Base-by-base conservation (phyloP, 768 basidiomycete species). In the Podaxis rugospora region DNA sequence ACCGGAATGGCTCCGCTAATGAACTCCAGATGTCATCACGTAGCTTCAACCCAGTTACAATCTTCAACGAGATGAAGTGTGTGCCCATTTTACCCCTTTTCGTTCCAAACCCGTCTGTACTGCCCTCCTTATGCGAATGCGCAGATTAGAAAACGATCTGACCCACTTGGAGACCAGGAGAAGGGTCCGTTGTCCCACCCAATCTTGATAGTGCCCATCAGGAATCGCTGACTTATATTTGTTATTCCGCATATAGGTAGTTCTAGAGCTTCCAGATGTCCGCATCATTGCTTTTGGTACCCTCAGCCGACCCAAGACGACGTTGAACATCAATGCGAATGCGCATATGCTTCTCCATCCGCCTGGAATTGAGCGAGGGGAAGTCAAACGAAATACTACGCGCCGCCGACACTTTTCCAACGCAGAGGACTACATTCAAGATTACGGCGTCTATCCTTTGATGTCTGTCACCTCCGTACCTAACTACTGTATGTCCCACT, bases 1-100 rank as follows among this genome's bases (percentile, higher is more conserved):
- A 90, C 66, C 86, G 89, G 53, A 90, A 86, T 66, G 89, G 89
- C 36, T 79, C 87, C 32, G 88, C 86, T 2, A 92, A 91, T 67
- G 82, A 87, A 66, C 78, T 88, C 14, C 84, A 90, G 64, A 78
- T 76, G 4, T 78, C 87, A 1, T 89, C 91, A 9, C 80, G 92
- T 63, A 80, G 71, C 60, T 93, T 85, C 70, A 85, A 84, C 65
- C 89, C 90, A 7, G 67, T 86, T 11, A 69, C 74, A 0, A 75
- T 91, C n/a, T 88, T 91, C 69, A 79, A 91, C 64, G 83, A 90
- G 68, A 80, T 90, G 74, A 93, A 92, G 91, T 91, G 64, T 62
- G 80, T 74, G 42, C 25, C 51, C 35, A 37, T 62, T 60, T 61
- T 47, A 51, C 5, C 59, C 1, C 35, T n/a, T 46, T 42, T 9